phyloP scores from a whole-genome alignment of 129 eudicot genomes.

The Saussurea involucrata region DNA sequence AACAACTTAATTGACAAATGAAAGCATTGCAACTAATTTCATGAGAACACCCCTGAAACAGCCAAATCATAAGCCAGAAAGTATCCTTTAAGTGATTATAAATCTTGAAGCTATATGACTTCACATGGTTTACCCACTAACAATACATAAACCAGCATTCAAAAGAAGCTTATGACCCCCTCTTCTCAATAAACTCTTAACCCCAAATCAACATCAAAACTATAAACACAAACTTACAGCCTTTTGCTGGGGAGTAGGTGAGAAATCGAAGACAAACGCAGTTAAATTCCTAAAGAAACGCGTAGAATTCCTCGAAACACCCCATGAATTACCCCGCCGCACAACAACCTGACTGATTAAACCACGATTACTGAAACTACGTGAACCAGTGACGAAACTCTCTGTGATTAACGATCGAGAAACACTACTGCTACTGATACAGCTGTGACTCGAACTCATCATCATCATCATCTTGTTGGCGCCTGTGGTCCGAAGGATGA shows the following conservation, averaged over 20 bases:
- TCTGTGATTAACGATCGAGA: constrained; percentile 5
- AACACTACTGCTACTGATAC: neutral
- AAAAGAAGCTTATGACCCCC: neutral
- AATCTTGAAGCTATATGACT: neutral
- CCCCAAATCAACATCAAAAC: neutral
- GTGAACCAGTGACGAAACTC: constrained; percentile 8
- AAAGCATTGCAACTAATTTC: neutral
- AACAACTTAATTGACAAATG: neutral
- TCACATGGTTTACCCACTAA: neutral
- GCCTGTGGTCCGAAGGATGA: constrained; percentile 23
- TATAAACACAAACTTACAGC: constrained; percentile 32
- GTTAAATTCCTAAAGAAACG: constrained; percentile 31
- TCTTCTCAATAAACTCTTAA: neutral
- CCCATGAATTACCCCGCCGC: constrained; percentile 28
- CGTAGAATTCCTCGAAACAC: constrained; percentile 34
- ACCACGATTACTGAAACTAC: constrained; percentile 8
- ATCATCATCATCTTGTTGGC: constrained; percentile 6
- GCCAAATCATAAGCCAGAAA: neutral
- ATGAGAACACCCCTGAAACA: neutral
- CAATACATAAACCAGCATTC: neutral
- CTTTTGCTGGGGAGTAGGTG: constrained; percentile 39
- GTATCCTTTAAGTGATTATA: neutral
- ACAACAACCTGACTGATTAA: constrained; percentile 18
- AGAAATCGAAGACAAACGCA: constrained; percentile 57
- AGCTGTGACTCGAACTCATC: constrained; percentile 16